These are phyloP conservation scores for Sonneratia caseolaris DNA, from an alignment of 345 rosid genomes.

Conservation along the genomic window DNA sequence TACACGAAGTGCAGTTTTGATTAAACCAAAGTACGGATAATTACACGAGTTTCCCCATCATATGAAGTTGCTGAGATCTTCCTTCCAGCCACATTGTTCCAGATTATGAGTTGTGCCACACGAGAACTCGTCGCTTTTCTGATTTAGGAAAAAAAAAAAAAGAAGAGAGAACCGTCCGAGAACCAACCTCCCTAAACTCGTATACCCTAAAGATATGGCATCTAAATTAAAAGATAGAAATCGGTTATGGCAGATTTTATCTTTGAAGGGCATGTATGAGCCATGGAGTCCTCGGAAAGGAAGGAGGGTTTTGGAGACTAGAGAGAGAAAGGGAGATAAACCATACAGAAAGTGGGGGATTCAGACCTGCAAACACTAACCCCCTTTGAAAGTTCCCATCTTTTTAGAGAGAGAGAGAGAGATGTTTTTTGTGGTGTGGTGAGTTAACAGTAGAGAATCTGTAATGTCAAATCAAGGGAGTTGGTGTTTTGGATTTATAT, in stretches of 20 bases:
- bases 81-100: too few species aligned
- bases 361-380: neutral
- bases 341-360: neutral
- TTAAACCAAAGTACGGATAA: too few species aligned
- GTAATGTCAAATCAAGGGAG: slow-evolving; percentile 86
- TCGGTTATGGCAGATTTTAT: neutral
- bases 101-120: too few species aligned
- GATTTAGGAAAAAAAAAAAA: too few species aligned
- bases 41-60: too few species aligned
- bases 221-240: too few species aligned
- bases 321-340: neutral
- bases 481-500: slow-evolving; percentile 46
- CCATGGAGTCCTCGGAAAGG: neutral
- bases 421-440: slow-evolving; percentile 15
- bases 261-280: neutral
- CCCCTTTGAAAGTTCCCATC: neutral
- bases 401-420: neutral
- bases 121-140: too few species aligned
- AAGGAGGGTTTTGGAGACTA: neutral
- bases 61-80: too few species aligned
- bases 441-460: slow-evolving; percentile 50
- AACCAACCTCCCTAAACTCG: too few species aligned
- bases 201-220: too few species aligned
- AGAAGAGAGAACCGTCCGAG: too few species aligned
- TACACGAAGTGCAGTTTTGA: too few species aligned